Base-by-base conservation (phyloP, 2,329 filamentous ascomycete genomes). In the Cercospora nicotianae region DNA sequence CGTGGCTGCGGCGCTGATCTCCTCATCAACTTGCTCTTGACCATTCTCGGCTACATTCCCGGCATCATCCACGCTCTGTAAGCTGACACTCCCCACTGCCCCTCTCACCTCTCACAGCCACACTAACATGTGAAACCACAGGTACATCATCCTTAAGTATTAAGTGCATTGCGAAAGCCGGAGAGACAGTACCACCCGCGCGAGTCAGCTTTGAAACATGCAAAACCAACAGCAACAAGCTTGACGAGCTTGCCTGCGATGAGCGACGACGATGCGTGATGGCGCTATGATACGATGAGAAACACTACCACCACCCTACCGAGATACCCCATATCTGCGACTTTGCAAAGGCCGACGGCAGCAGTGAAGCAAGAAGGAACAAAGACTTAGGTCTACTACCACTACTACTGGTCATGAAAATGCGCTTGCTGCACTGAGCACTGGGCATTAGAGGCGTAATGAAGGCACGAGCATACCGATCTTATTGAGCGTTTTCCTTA, bases 21-120 rank as follows among this genome's bases (percentile, higher is more conserved):
- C 77, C 85, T 94, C 82, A 96, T 97, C 88, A 96, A 96, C 89
- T 92, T 96, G 81, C 86, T 93, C 77, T 84, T 96, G 82, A 96
- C 92, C 75, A 71, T 72, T 60, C 64, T 75, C 75, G 89, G 87
- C 81, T 90, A 88, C 80, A 79, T 80, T 69, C 78, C 77, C 48
- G 71, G 93, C 81, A 94, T 96, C 83, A 92, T 96, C 81, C 93
- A 97, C 85, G 93, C 93, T 70, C 83, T 96, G 84, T 96, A 88
- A 72, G 88, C 87, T 33, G 10, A 31, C 62, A 16, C 18, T 5
- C n/a, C 39, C 9, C n/a, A 23, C n/a, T 48, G n/a, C 18, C 13
- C 55, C 36, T 55, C 7, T 6, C 30, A 12, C 51, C 20, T 61
- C 67, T 62, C 42, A 57, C 10, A 59, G 55, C 39, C 55, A 26